A percentile compares a stretch with the other conserved stretches of the same genome.
These are phyloP conservation scores for Urostyla sp. DNA, from an alignment of 73 alveolate species.

Conservation along the genomic window DNA sequence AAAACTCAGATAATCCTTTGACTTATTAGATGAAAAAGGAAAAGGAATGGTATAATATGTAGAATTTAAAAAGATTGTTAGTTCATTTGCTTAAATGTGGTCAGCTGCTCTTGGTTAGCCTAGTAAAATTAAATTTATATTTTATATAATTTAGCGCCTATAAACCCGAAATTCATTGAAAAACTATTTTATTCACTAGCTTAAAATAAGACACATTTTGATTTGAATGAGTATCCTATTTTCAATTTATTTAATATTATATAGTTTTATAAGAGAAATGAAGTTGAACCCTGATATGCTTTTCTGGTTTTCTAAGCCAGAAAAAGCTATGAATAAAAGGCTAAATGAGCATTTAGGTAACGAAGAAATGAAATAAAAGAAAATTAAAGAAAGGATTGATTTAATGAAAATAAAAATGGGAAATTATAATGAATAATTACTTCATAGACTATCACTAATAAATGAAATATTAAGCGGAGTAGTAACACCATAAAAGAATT, in stretches of 20 bases:
- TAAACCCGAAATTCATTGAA: slow-evolving; percentile 50
- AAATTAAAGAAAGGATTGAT: slow-evolving; percentile 32
- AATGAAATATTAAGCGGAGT: slow-evolving; percentile 30
- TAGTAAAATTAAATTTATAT: slow-evolving; percentile 11
- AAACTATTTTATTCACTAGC: slow-evolving; percentile 44
- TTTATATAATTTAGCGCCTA: slow-evolving; percentile 33
- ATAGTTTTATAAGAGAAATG: slow-evolving; percentile 57
- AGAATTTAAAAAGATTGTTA: slow-evolving; percentile 61
- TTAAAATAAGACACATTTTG: slow-evolving; percentile 45
- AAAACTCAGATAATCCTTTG: slow-evolving; percentile 66
- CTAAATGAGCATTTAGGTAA: slow-evolving; percentile 53
- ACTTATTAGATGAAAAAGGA: slow-evolving; percentile 51
- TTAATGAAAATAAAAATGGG: slow-evolving; percentile 5
- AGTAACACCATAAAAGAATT: slow-evolving; percentile 39
- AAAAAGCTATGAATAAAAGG: slow-evolving; percentile 61
- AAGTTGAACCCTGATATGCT: slow-evolving; percentile 64
- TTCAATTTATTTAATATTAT: too few relatives aligned
- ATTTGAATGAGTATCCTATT: slow-evolving; percentile 46
- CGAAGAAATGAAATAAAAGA: slow-evolving; percentile 5
- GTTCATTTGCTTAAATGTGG: slow-evolving; percentile 67
- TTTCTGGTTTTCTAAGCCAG: slow-evolving; percentile 74
- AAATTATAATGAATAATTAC: background rate
- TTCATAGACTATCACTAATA: slow-evolving; percentile 1
- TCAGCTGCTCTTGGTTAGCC: slow-evolving; percentile 71
- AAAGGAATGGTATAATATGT: slow-evolving; percentile 45